A percentile compares a stretch with the other conserved stretches of the same genome.
phyloP scores from a whole-genome alignment of 768 basidiomycete genomes.

The Leccinum rimulosum region DNA sequence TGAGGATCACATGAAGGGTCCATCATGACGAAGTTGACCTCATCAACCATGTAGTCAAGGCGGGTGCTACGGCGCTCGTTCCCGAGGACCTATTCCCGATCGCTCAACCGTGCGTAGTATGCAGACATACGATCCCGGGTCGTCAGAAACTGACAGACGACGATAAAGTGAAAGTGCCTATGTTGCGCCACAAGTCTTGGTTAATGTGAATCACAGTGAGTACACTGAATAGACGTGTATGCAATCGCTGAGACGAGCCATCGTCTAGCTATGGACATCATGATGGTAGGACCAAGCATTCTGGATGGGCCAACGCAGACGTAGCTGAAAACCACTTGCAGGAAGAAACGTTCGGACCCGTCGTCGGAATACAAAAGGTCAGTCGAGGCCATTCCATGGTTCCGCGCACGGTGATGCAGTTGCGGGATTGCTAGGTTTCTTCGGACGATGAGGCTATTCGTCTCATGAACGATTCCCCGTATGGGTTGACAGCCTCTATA shows the following conservation, averaged over 20 bases:
- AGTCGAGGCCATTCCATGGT: neutral
- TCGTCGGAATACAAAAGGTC: conserved; percentile 92
- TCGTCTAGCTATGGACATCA: conserved; percentile 78
- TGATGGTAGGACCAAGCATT: conserved; percentile 60
- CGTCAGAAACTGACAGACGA: neutral
- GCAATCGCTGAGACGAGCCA: conserved; percentile 3
- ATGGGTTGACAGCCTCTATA: conserved; percentile 90
- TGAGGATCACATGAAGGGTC: conserved; percentile 30
- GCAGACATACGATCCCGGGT: neutral
- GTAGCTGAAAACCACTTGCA: conserved; percentile 24
- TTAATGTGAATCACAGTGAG: conserved; percentile 87
- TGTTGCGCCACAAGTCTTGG: conserved; percentile 87
- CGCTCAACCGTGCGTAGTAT: conserved; percentile 65
- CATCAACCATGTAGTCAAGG: conserved; percentile 45
- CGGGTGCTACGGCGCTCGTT: conserved; percentile 78
- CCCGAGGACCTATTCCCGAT: conserved; percentile 62
- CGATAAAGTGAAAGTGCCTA: conserved; percentile 68
- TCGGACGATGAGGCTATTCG: conserved; percentile 84
- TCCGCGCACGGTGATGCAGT: neutral
- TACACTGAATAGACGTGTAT: conserved; percentile 12
- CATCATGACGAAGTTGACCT: neutral
- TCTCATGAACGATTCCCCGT: conserved; percentile 96
- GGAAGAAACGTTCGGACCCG: conserved; percentile 92
- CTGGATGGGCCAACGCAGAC: neutral
- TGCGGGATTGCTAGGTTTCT: conserved; percentile 47